Evolutionary conservation across 257 asterid genomes (phyloP), one percentile per base, ranked within the genome.

Genomic region (Anisodus acutangulus): DNA sequence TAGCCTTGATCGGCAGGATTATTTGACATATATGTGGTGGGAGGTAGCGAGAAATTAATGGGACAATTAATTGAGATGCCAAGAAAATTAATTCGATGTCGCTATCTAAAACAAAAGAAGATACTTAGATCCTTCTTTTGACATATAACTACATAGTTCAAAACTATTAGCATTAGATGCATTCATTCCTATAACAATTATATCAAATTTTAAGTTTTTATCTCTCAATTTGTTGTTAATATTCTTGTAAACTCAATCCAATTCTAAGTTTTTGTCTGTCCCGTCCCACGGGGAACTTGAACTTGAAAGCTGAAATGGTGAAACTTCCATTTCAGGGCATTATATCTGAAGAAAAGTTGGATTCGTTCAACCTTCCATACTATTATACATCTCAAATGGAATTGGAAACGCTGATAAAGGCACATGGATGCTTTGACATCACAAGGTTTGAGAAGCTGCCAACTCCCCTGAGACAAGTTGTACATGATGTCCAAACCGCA

Each of bases 311-410:
- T 12, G 19, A 84, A 31, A 6, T 66, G 69, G n/a, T 4, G 22
- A 37, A 22, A 66, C 71, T 59, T 19, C 53, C 51, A 68, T 2
- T 86, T 81, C 87, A 92, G 97, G 94, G 93, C 8, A 85, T 80
- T 68, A 55, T 91, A 4, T 85, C 54, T 3, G 87, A 91, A 82
- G 93, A 88, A 85, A 43, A 68, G 79, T 85, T 89, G 86, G 92
- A 91, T 64, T 83, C 88, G 0, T 92, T 91, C 88, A 93, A 93
- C 90, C 85, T 91, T 85, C 95, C 94, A 0, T 90, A 90, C 51
- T 93, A 91, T 19, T 90, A 87, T 58, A 90, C 94, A 5, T 88
- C 87, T 16, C 92, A 89, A 16, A 83, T 89, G 12, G 92, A 91
- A 83, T 22, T 93, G 86, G 85, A 90, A 88, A 76, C 85, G 16